Base-by-base conservation (phyloP, 2,329 filamentous ascomycete genomes). In the Venturia aucupariae region DNA sequence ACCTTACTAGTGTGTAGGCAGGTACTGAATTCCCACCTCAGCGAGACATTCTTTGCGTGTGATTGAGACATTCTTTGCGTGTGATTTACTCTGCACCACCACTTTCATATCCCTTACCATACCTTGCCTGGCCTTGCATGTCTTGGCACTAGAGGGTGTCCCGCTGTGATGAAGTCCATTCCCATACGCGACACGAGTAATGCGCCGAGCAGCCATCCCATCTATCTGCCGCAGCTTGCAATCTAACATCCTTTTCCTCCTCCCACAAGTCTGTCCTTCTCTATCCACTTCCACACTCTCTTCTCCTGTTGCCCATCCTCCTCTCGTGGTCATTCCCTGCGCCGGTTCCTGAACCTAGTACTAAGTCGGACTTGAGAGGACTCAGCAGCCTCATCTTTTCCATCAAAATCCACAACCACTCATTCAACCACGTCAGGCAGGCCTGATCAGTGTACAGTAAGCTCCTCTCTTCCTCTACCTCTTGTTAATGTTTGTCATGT, bases 401-500 rank as follows among this genome's bases (percentile, higher is more conserved):
- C 27, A 35, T 35, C 35, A 35, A n/a, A n/a, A n/a, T n/a, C n/a
- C n/a, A n/a, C 15, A 30, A 54, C 48, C 48, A 54, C 10, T n/a
- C 42, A 19, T 15, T 4, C 6, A 3, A 35, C 30, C 24, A 17
- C 27, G 35, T 30, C 51, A 57, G 51, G 51, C 51, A 57, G 51
- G 51, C 51, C 51, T 57, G 51, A 57, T 35, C 51, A 57, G 35
- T 57, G 51, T n/a, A n/a, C n/a, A n/a, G n/a, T 57, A 24, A 57
- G 51, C 15, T 38, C 17, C 27, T 7, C 13, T n/a, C 10, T 22
- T 15, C 30, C 15, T 57, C 11, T 38, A 38, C 35, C 5, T 38
- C 35, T 38, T 4, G 32, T 35, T 35, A 4, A 35, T 35, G 32
- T 35, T 35, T 35, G 32, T 35, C 30, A 22, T n/a, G 13, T 55